Evolutionary conservation across 768 basidiomycete genomes (phyloP).

Genomic region (Dioszegia hungarica): DNA sequence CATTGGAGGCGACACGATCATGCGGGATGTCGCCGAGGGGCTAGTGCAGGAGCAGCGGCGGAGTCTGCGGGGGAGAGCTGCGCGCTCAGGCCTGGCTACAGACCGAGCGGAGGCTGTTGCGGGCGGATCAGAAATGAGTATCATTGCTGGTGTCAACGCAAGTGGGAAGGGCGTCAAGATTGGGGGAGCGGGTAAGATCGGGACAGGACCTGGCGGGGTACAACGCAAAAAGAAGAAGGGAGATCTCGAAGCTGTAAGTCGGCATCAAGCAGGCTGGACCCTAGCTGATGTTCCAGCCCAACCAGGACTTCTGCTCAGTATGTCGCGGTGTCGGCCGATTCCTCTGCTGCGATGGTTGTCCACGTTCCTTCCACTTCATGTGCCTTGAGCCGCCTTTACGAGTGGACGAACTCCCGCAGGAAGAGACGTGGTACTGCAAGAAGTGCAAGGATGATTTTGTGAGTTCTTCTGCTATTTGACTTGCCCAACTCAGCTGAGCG

Average conservation of each 20-base stretch:
- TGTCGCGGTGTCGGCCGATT: slow-evolving; percentile 63
- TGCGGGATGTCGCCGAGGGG: slow-evolving; percentile 33
- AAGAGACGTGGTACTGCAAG: slow-evolving; percentile 52
- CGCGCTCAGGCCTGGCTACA: neutral
- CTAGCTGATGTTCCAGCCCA: slow-evolving; percentile 43
- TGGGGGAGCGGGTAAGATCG: slow-evolving; percentile 20
- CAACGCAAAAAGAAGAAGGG: slow-evolving; percentile 23
- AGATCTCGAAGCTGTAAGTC: slow-evolving; percentile 18
- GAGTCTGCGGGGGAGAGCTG: slow-evolving; percentile 15
- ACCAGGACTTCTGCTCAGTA: slow-evolving; percentile 52
- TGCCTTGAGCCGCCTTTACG: slow-evolving; percentile 96
- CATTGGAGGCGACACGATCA: slow-evolving; percentile 21
- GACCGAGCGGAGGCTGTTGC: neutral
- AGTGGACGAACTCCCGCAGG: slow-evolving; percentile 73
- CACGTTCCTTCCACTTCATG: slow-evolving; percentile 90
- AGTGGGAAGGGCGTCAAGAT: slow-evolving; percentile 37
- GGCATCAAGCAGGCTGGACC: neutral
- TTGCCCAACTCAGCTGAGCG: neutral
- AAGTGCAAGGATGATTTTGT: slow-evolving; percentile 52
- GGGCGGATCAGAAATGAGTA: slow-evolving; percentile 13
- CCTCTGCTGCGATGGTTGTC: slow-evolving; percentile 96
- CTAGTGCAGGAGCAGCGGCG: slow-evolving; percentile 14
- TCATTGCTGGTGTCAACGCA: slow-evolving; percentile 32
- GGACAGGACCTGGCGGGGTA: slow-evolving; percentile 8
- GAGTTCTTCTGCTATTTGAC: slow-evolving; percentile 53